Conservation (phyloP, 2,329 filamentous ascomycete genomes). For the Ophiocordyceps camponoti-saundersi region DNA sequence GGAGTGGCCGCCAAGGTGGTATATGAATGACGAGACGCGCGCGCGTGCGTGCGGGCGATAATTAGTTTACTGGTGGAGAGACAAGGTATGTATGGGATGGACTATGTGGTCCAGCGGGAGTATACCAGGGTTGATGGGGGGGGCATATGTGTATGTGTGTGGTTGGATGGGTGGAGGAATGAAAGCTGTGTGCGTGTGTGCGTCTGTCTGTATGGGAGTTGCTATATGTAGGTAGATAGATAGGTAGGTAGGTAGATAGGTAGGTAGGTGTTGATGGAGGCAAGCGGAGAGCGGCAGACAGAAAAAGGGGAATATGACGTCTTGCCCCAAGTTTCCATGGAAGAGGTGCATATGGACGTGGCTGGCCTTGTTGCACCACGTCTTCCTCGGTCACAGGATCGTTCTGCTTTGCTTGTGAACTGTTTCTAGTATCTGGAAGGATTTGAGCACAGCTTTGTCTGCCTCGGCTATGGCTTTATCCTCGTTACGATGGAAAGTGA, state of each 20-base stretch:
- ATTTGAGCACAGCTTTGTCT: too few species aligned
- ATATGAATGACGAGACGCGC: not conserved
- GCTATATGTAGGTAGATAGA: not conserved
- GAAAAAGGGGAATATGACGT: not conserved
- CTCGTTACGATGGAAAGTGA: too few species aligned
- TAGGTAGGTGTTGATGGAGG: not conserved
- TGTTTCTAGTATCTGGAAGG: too few species aligned
- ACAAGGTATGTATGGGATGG: not conserved
- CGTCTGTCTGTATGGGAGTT: not conserved
- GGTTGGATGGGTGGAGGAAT: too few species aligned
- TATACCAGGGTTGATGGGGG: not conserved
- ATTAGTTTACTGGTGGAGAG: not conserved
- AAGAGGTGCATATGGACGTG: not conserved
- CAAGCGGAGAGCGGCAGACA: not conserved
- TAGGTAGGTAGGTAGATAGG: too few species aligned
- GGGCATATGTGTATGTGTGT: not conserved
- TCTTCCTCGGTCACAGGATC: too few species aligned
- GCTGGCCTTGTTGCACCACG: not conserved
- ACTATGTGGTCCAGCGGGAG: not conserved
- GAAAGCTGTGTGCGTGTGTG: not conserved
- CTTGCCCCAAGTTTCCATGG: not conserved
- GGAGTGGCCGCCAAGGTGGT: not conserved
- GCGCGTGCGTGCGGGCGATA: not conserved
- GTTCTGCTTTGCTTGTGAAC: too few species aligned
- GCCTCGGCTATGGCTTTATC: too few species aligned